Evolutionary conservation across 352 stramenopile species (phyloP), one percentile per base, ranked within the genome.

Genomic region (Phytopythium cucurbitacearum): DNA sequence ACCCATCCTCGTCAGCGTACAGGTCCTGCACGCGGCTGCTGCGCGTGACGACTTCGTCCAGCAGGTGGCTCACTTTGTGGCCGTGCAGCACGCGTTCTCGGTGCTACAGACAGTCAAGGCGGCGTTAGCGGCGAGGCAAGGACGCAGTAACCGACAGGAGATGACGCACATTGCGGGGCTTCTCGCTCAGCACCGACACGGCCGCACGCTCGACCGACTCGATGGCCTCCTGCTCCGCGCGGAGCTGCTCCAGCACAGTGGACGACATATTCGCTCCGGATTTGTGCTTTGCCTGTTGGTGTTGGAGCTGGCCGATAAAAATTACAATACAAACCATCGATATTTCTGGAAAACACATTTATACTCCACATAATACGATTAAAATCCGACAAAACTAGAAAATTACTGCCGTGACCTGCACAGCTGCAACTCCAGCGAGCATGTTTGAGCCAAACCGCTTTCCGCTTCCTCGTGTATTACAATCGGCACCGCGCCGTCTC

Each of bases 1-100:
- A 90, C 80, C 68, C 70, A 73, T 93, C 81, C 35, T 91, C 85
- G 53, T 95, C 83, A 7, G 88, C 71, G 53, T 92, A 95, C 35
- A 95, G 77, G 49, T 89, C 72, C 37, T 91, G 70, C 7, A 87
- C 77, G 28, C 92, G 80, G 10, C 68, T 64, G 53, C 80, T 92
- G 59, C 78, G 80, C 50, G 76, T 52, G 12, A 79, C 76, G 36
- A 93, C 81, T 21, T 80, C 65, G 43, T 91, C 76, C 45, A 95
- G 65, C 48, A 92, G 66, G 34, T 82, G 80, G 67, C 83, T 91
- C 51, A 95, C 81, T 46, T 92, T 91, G 60, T 94, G 85, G 41
- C 80, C 78, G 41, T 95, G 85, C 34, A 93, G 50, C 55, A 91
- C 83, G 42, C 84, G 84, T 32, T 71, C 69, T 10, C 78, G 77